Evolutionary conservation across 2,329 filamentous ascomycete species (phyloP).

Genomic region (Colletotrichum liriopes): DNA sequence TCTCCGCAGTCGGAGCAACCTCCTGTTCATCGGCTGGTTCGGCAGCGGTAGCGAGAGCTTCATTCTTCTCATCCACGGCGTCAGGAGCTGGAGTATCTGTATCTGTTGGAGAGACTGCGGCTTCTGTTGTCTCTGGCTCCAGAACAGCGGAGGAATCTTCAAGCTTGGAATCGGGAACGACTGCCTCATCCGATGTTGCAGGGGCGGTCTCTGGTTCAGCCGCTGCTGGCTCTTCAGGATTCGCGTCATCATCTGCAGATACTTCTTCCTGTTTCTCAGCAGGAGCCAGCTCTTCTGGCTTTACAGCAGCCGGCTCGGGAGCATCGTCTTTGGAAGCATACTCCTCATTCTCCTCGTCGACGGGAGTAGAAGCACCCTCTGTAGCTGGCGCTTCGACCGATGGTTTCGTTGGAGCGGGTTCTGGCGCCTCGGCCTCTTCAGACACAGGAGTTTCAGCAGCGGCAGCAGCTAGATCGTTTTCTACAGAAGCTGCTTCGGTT

Average conservation of each 20-base stretch:
- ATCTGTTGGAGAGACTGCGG: not conserved
- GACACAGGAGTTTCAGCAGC: not conserved
- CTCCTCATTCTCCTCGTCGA: not conserved
- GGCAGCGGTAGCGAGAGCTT: not conserved
- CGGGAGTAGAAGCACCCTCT: not conserved
- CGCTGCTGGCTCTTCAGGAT: conserved; percentile 5
- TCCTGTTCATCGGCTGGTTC: not conserved
- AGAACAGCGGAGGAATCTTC: not conserved
- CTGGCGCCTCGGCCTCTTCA: conserved; percentile 4
- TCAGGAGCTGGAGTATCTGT: not conserved
- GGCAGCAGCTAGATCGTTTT: not conserved
- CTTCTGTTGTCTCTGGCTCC: not conserved
- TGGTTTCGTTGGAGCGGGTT: not conserved
- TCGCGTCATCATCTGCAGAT: not conserved
- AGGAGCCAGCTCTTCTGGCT: conserved; percentile 1
- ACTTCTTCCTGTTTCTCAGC: not conserved
- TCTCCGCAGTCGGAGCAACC: not conserved
- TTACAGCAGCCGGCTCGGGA: not conserved
- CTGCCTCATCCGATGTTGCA: not conserved
- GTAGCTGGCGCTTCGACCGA: not conserved
- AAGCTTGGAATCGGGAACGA: not conserved
- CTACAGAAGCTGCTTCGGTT: not conserved
- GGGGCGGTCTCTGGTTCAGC: not conserved
- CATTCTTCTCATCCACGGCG: not conserved
- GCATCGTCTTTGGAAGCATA: not conserved